phyloP scores from a whole-genome alignment of 805 yeast species.

The Wickerhamomyces chambardii region DNA sequence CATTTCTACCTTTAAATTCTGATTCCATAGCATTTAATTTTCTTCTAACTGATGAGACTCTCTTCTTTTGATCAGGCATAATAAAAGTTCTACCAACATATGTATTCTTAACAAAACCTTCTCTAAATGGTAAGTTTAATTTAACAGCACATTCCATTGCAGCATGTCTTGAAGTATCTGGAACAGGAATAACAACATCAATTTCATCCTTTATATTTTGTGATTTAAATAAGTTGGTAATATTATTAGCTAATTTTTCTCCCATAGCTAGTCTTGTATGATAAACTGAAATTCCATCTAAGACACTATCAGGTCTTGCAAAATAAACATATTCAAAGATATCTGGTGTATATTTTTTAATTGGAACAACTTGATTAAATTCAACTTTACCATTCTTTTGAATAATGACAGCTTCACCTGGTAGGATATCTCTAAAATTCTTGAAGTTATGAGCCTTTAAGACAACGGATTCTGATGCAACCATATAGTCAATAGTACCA shows the following conservation, averaged over 20 bases:
- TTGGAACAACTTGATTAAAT: slow-evolving; percentile 77
- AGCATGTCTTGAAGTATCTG: slow-evolving; percentile 95
- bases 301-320: slow-evolving; percentile 94
- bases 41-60: slow-evolving; percentile 88
- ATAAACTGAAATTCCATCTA: slow-evolving; percentile 96
- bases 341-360: slow-evolving; percentile 82
- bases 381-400: slow-evolving; percentile 75
- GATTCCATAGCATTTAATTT: slow-evolving; percentile 94
- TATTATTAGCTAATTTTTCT: slow-evolving; percentile 70
- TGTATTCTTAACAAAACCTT: slow-evolving; percentile 94
- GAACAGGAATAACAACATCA: slow-evolving; percentile 96
- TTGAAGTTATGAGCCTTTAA: slow-evolving; percentile 85
- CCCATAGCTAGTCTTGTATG: slow-evolving; percentile 94
- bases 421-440: slow-evolving; percentile 72
- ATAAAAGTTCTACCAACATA: slow-evolving; percentile 97
- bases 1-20: slow-evolving; percentile 80
- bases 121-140: slow-evolving; percentile 79
- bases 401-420: slow-evolving; percentile 95
- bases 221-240: slow-evolving; percentile 33
- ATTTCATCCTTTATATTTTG: slow-evolving; percentile 46
- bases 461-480: slow-evolving; percentile 93
- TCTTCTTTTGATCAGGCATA: slow-evolving; percentile 95
- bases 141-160: slow-evolving; percentile 88
- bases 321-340: slow-evolving; percentile 96
- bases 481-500: slow-evolving; percentile 80